These are phyloP conservation scores for Gaeumannomyces tritici DNA, from an alignment of 2,329 filamentous ascomycete genomes.

Conservation along the genomic window DNA sequence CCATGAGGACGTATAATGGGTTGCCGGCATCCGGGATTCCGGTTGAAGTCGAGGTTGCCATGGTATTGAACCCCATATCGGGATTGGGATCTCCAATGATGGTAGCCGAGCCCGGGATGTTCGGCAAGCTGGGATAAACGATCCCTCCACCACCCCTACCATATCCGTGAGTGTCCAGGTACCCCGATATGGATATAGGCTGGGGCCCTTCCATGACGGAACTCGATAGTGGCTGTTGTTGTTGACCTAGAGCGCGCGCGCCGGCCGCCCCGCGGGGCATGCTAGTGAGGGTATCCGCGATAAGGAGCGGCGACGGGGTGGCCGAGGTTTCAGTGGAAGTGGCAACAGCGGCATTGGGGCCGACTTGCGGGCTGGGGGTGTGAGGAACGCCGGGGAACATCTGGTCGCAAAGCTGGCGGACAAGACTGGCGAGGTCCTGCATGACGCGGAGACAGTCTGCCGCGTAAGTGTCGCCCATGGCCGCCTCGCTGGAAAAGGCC, in stretches of 20 bases:
- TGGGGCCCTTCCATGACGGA: neutral
- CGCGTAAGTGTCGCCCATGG: slow-evolving; percentile 26
- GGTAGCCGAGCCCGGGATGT: neutral
- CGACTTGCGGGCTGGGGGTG: slow-evolving; percentile 1
- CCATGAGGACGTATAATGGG: slow-evolving; percentile 2
- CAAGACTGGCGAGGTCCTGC: slow-evolving; percentile 5
- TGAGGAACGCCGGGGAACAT: slow-evolving; percentile 5
- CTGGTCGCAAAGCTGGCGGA: slow-evolving; percentile 2
- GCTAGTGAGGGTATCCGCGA: too few species aligned
- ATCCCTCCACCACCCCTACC: neutral
- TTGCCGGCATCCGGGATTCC: neutral
- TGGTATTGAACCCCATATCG: neutral
- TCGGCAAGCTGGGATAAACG: neutral
- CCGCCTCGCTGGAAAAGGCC: slow-evolving; percentile 29
- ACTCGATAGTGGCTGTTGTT: neutral
- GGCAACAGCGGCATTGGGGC: neutral
- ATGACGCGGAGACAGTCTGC: slow-evolving; percentile 10
- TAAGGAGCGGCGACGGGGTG: neutral
- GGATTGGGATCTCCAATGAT: too few species aligned
- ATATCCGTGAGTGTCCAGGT: neutral
- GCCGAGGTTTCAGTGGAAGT: neutral
- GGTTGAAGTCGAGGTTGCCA: neutral
- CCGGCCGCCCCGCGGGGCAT: neutral
- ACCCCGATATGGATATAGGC: neutral
- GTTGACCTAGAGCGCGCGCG: neutral